These are phyloP conservation scores for Aplosporella prunicola DNA, from an alignment of 2,329 filamentous ascomycete genomes.

Conservation along the genomic window DNA sequence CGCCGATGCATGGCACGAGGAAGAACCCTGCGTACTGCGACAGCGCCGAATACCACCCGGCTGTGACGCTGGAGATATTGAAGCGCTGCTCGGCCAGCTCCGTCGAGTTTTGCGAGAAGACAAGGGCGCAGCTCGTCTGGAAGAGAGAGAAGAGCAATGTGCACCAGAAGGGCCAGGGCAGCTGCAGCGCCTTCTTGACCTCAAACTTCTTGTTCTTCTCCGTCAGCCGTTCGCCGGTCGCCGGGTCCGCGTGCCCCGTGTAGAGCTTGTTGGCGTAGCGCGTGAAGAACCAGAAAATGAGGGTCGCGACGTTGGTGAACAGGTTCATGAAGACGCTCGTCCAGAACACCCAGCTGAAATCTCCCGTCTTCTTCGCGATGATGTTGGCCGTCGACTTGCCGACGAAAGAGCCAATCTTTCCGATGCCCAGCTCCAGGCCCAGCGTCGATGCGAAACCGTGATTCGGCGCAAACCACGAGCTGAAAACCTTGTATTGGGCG, in stretches of 20 bases:
- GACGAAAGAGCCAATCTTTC: constrained; percentile 52
- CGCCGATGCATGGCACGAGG: constrained; percentile 46
- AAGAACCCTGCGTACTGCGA: constrained; percentile 51
- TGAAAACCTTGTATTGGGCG: constrained; percentile 57
- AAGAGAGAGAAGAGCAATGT: constrained; percentile 48
- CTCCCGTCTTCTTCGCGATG: constrained; percentile 47
- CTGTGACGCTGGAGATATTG: constrained; percentile 43
- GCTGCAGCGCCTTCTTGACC: constrained; percentile 43
- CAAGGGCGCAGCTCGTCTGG: constrained; percentile 46
- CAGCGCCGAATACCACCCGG: constrained; percentile 52
- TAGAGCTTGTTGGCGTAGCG: constrained; percentile 42
- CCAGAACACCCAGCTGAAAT: constrained; percentile 57
- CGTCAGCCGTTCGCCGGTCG: constrained; percentile 50
- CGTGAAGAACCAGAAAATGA: constrained; percentile 48
- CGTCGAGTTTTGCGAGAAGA: constrained; percentile 50
- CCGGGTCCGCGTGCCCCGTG: constrained; percentile 40
- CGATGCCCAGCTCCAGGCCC: constrained; percentile 50
- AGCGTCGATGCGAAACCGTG: constrained; percentile 52
- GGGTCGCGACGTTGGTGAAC: constrained; percentile 49
- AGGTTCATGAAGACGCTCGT: constrained; percentile 54
- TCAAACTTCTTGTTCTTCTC: constrained; percentile 40
- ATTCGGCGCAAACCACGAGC: constrained; percentile 53
- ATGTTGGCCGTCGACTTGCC: constrained; percentile 52
- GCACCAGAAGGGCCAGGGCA: constrained; percentile 53
- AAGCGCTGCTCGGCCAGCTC: constrained; percentile 53